Conservation (phyloP, 2,329 filamentous ascomycete species). For the Akanthomyces dipterigenus region DNA sequence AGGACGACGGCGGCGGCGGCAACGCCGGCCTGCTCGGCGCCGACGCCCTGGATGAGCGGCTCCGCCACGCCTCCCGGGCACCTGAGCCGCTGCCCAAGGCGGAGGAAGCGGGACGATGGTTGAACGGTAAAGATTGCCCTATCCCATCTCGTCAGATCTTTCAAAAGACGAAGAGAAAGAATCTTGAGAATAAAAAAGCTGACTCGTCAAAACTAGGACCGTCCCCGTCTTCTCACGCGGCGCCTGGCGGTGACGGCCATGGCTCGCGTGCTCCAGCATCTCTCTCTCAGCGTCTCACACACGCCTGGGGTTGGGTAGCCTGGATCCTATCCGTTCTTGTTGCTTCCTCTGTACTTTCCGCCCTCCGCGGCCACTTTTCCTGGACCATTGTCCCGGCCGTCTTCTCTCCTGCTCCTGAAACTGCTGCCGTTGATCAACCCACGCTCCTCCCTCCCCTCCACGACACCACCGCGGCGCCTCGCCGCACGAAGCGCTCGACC, state of each 20-base stretch:
- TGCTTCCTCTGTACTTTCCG: conserved; percentile 25
- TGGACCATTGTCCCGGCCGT: background rate
- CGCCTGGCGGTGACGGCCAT: conserved; percentile 35
- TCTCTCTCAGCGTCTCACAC: conserved; percentile 23
- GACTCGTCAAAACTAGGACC: conserved; percentile 15
- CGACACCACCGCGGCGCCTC: conserved; percentile 8
- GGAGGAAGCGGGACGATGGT: conserved; percentile 26
- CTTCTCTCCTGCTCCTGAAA: background rate
- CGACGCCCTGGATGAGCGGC: conserved; percentile 21
- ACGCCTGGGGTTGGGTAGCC: conserved; percentile 33
- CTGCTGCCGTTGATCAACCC: background rate
- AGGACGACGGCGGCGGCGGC: conserved; percentile 26
- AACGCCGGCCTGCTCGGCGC: conserved; percentile 16
- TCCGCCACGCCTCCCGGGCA: conserved; percentile 17
- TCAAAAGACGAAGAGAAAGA: background rate
- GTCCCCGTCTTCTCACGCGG: conserved; percentile 27
- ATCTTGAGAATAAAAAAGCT: background rate
- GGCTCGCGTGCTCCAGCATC: conserved; percentile 25
- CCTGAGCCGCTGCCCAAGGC: conserved; percentile 14
- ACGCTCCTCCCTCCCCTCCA: conserved; percentile 3
- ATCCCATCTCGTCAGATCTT: too few relatives aligned
- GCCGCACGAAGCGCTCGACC: conserved; percentile 23
- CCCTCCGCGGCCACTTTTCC: conserved; percentile 11
- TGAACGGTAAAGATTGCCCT: conserved; percentile 20
- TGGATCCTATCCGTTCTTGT: conserved; percentile 38